A percentile compares a stretch with the other conserved stretches of the same genome.
Evolutionary conservation across 352 stramenopile genomes (phyloP).

Genomic region (Globisporangium barbulae): DNA sequence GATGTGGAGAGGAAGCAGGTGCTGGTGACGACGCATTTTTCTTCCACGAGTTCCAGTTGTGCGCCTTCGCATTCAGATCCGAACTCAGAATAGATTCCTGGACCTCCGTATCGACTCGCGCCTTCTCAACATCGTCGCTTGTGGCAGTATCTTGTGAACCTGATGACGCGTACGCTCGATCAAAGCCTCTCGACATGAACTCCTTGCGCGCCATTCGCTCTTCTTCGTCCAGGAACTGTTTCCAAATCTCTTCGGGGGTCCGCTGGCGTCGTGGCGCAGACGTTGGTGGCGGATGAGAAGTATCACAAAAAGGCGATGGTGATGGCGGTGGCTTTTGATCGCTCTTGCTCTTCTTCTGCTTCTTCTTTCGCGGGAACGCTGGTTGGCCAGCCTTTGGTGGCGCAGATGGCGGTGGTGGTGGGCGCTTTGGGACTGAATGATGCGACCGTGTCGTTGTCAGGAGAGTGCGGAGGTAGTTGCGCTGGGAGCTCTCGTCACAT

Average conservation of each 20-base stretch:
- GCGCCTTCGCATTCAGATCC: constrained; percentile 34
- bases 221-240: constrained; percentile 65
- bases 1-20: background rate
- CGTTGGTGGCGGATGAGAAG: background rate
- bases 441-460: background rate
- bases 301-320: background rate
- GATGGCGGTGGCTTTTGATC: background rate
- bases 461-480: constrained; percentile 46
- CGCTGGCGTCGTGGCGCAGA: constrained; percentile 22
- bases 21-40: constrained; percentile 11
- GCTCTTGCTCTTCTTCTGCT: constrained; percentile 17
- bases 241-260: constrained; percentile 69
- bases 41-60: constrained; percentile 37
- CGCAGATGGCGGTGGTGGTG: constrained; percentile 5
- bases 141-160: background rate
- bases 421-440: constrained; percentile 1
- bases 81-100: constrained; percentile 38
- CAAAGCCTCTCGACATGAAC: constrained; percentile 63
- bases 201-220: constrained; percentile 54
- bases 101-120: constrained; percentile 1
- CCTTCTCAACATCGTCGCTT: background rate
- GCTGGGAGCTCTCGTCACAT: constrained; percentile 37
- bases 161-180: constrained; percentile 39
- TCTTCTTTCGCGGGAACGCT: constrained; percentile 22
- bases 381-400: background rate